These are phyloP conservation scores for Polymyxa betae DNA, from an alignment of 208 protist species.

Conservation along the genomic window DNA sequence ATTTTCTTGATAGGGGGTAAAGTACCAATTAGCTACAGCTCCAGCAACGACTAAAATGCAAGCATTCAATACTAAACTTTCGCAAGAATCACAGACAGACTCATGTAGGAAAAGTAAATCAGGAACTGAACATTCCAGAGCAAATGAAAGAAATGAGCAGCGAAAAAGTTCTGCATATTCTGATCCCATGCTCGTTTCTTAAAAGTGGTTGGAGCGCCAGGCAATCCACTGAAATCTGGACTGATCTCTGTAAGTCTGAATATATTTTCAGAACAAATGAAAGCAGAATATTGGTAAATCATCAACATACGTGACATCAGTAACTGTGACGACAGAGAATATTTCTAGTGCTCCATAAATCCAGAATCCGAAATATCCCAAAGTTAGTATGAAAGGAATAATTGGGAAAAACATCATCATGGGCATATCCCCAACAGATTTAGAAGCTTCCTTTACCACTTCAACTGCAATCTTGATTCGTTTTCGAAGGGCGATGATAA, in stretches of 20 bases:
- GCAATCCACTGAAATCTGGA: no score
- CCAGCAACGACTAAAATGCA: constrained; percentile 60
- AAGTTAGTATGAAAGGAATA: constrained; percentile 41
- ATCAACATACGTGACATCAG: neutral
- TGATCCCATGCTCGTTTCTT: constrained; percentile 10
- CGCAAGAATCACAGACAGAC: neutral
- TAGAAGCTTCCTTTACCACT: constrained; percentile 57
- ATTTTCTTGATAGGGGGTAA: constrained; percentile 44
- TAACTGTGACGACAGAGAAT: constrained; percentile 46
- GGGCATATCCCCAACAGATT: constrained; percentile 55
- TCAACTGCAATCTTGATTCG: constrained; percentile 56
- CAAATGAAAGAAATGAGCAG: constrained; percentile 42
- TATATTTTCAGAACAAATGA: no score
- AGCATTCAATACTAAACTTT: neutral
- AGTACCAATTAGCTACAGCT: constrained; percentile 62
- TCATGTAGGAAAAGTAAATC: constrained; percentile 55
- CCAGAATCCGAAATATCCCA: constrained; percentile 51
- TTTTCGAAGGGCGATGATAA: constrained; percentile 57
- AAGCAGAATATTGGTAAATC: neutral
- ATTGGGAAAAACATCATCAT: constrained; percentile 60
- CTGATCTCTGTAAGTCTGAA: no score
- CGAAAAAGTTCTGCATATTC: neutral
- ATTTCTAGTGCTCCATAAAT: constrained; percentile 28
- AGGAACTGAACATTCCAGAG: constrained; percentile 64
- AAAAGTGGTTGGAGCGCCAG: neutral